These are phyloP conservation scores for Albatrellus sp. DNA, from an alignment of 1,284 basidiomycete species.

Conservation along the genomic window DNA sequence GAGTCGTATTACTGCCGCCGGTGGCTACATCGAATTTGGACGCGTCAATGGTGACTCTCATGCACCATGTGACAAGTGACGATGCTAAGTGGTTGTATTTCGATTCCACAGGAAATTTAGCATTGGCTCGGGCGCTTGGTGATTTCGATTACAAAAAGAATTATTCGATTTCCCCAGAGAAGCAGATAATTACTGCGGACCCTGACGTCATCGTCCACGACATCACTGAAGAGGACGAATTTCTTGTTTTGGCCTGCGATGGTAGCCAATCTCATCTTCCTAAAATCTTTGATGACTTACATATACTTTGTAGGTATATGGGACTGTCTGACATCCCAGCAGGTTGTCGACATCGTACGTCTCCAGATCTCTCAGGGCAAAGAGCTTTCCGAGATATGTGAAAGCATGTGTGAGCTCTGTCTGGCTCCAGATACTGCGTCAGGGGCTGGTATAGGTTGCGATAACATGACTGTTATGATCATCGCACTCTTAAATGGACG, in stretches of 20 bases:
- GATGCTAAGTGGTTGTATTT: slow-evolving; percentile 4
- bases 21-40: slow-evolving; percentile 94
- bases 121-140: slow-evolving; percentile 88
- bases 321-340: slow-evolving; percentile 93
- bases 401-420: slow-evolving; percentile 88
- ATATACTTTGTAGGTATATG: slow-evolving; percentile 75
- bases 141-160: slow-evolving; percentile 99
- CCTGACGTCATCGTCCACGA: slow-evolving; percentile 84
- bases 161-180: slow-evolving; percentile 67
- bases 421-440: slow-evolving; percentile 89
- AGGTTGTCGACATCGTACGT: slow-evolving; percentile 86
- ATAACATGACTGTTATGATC: slow-evolving; percentile 97
- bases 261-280: slow-evolving; percentile 37
- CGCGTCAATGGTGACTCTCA: slow-evolving; percentile 80
- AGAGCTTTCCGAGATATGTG: slow-evolving; percentile 72
- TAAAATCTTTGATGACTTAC: not conserved
- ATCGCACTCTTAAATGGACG: slow-evolving; percentile 82
- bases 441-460: slow-evolving; percentile 89
- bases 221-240: slow-evolving; percentile 86
- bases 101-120: slow-evolving; percentile 73
- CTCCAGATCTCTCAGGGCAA: slow-evolving; percentile 76
- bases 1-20: slow-evolving; percentile 82
- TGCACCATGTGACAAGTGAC: slow-evolving; percentile 1
- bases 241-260: slow-evolving; percentile 92
- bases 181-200: slow-evolving; percentile 92